A percentile compares a stretch with the other conserved stretches of the same genome.
phyloP scores from a whole-genome alignment of 495 filamentous ascomycete genomes.

The Podospora pseudocomata region DNA sequence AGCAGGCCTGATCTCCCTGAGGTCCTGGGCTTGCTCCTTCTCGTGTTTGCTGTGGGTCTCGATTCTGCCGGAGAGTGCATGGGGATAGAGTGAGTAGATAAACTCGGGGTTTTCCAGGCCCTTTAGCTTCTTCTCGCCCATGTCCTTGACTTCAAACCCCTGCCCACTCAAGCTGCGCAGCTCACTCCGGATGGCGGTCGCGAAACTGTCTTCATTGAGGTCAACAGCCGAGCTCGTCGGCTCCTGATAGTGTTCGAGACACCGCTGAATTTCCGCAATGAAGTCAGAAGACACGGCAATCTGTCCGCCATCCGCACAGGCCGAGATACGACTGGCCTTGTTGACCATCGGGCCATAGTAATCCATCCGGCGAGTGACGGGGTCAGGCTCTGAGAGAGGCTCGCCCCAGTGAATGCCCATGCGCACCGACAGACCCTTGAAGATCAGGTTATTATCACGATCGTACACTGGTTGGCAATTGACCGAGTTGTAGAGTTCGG shows the following conservation, averaged over 20 bases:
- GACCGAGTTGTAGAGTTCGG: conserved; percentile 82
- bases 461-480: conserved; percentile 80
- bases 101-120: conserved; percentile 96
- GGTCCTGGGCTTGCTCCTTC: conserved; percentile 33
- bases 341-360: conserved; percentile 99
- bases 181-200: conserved; percentile 73
- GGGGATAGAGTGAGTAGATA: conserved; percentile 90
- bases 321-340: conserved; percentile 85
- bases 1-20: conserved; percentile 44
- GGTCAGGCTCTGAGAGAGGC: conserved; percentile 91
- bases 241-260: conserved; percentile 79
- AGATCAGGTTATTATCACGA: conserved; percentile 83
- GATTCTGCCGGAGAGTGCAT: conserved; percentile 76
- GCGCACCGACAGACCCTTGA: conserved; percentile 85
- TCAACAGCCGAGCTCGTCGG: conserved; percentile 59
- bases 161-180: conserved; percentile 82
- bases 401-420: conserved; percentile 97
- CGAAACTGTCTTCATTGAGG: conserved; percentile 61
- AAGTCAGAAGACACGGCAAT: conserved; percentile 96
- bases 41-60: conserved; percentile 57
- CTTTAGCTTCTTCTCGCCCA: conserved; percentile 90
- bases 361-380: conserved; percentile 96
- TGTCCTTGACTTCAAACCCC: conserved; percentile 94
- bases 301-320: conserved; percentile 94
- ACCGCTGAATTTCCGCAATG: conserved; percentile 90